Percentiles rank a stretch among this genome's conserved stretches.
These are phyloP conservation scores for Pistacia vera DNA, from an alignment of 345 rosid species.

Conservation along the genomic window DNA sequence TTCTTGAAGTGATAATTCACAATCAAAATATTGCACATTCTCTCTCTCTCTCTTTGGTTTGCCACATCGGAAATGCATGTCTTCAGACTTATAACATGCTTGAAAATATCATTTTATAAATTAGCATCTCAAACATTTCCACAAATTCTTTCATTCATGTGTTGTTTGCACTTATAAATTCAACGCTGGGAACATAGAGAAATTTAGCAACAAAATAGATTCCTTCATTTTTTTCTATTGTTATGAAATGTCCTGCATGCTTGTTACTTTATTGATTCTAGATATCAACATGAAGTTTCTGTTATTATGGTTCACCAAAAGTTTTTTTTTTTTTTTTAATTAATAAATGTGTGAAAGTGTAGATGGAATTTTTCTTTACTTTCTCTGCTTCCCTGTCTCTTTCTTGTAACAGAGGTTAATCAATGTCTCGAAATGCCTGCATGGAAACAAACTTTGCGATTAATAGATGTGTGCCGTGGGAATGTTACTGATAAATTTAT, in stretches of 20 bases:
- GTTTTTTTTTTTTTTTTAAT: too few species aligned
- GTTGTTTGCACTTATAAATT: too few species aligned
- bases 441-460: too few species aligned
- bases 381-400: constrained; percentile 5
- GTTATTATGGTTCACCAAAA: neutral
- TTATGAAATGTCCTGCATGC: neutral
- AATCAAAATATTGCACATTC: neutral
- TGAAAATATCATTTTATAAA: too few species aligned
- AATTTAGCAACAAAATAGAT: too few species aligned
- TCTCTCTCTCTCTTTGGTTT: neutral
- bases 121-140: too few species aligned
- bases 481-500: too few species aligned
- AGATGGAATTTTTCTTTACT: neutral
- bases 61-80: too few species aligned
- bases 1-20: neutral
- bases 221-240: neutral
- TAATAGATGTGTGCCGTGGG: constrained; percentile 76
- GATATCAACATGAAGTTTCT: neutral
- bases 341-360: neutral
- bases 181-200: too few species aligned
- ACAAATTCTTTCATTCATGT: too few species aligned
- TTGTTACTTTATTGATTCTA: neutral
- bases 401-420: constrained; percentile 44
- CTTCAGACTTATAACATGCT: too few species aligned
- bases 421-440: constrained; percentile 79